Evolutionary conservation across 768 basidiomycete genomes (phyloP).

Genomic region (Wakefieldia striispora): DNA sequence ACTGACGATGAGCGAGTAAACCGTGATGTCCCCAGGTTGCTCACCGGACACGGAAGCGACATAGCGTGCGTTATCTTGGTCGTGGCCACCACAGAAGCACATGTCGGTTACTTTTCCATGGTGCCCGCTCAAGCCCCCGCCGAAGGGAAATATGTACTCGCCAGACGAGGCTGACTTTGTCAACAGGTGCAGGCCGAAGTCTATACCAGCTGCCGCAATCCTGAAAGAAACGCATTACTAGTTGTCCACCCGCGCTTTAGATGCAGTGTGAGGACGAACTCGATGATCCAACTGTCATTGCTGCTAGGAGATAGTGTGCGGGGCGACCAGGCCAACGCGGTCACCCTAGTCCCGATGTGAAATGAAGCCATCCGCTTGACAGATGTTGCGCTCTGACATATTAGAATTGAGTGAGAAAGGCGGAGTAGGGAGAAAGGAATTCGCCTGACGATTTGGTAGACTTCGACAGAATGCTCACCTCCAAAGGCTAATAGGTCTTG

Average conservation of each 20-base stretch:
- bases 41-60: conserved; percentile 79
- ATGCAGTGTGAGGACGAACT: conserved; percentile 45
- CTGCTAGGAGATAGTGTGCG: conserved; percentile 62
- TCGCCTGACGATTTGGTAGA: conserved; percentile 58
- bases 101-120: conserved; percentile 77
- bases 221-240: conserved; percentile 39
- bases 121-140: conserved; percentile 79
- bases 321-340: conserved; percentile 78
- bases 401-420: conserved; percentile 6
- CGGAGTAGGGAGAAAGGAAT: conserved; percentile 1
- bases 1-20: conserved; percentile 2
- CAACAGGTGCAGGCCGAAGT: conserved; percentile 71
- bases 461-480: conserved; percentile 68
- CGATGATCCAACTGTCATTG: conserved; percentile 66
- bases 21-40: conserved; percentile 1
- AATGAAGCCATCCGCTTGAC: conserved; percentile 63
- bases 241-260: conserved; percentile 1
- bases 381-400: conserved; percentile 40
- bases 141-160: conserved; percentile 66
- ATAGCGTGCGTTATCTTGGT: conserved; percentile 65
- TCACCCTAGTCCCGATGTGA: conserved; percentile 66
- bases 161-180: conserved; percentile 48
- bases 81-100: conserved; percentile 74
- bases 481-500: conserved; percentile 70
- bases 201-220: conserved; percentile 62